Conservation (phyloP, 768 basidiomycete genomes). For the Lanmaoa rubissima region DNA sequence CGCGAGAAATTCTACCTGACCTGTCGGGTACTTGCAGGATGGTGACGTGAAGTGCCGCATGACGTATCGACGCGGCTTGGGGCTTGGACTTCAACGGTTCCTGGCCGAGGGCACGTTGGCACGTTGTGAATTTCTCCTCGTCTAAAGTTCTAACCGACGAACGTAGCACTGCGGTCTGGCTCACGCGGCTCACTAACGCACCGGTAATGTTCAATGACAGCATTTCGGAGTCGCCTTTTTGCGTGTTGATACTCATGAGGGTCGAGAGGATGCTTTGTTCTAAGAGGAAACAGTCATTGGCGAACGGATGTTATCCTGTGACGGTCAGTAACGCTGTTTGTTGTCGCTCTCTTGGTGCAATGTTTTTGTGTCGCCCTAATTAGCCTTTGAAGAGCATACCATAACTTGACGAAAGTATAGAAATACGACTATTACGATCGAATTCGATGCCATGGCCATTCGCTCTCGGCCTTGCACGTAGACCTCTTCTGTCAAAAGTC, state of each 20-base stretch:
- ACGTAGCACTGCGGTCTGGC: background rate
- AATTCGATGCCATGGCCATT: too few relatives aligned
- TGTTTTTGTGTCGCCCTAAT: too few relatives aligned
- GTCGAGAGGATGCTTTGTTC: slow-evolving; percentile 34
- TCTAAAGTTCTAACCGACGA: background rate
- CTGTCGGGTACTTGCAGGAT: background rate
- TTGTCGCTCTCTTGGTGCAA: too few relatives aligned
- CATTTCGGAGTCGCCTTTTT: slow-evolving; percentile 82
- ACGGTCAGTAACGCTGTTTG: too few relatives aligned
- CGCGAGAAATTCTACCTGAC: background rate
- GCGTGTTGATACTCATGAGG: slow-evolving; percentile 83
- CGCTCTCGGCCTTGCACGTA: too few relatives aligned
- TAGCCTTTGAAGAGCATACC: too few relatives aligned
- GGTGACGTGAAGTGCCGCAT: background rate
- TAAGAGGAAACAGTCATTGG: background rate
- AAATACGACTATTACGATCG: too few relatives aligned
- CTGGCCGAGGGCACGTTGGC: background rate
- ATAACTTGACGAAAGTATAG: too few relatives aligned
- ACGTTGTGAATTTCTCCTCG: background rate
- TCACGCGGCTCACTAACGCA: slow-evolving; percentile 26
- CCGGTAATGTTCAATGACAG: slow-evolving; percentile 83
- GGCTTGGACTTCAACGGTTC: background rate
- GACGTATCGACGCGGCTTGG: background rate
- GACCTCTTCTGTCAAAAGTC: too few relatives aligned
- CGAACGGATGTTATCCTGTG: background rate